Conservation (phyloP, 345 rosid species). For the Toxicodendron radicans region DNA sequence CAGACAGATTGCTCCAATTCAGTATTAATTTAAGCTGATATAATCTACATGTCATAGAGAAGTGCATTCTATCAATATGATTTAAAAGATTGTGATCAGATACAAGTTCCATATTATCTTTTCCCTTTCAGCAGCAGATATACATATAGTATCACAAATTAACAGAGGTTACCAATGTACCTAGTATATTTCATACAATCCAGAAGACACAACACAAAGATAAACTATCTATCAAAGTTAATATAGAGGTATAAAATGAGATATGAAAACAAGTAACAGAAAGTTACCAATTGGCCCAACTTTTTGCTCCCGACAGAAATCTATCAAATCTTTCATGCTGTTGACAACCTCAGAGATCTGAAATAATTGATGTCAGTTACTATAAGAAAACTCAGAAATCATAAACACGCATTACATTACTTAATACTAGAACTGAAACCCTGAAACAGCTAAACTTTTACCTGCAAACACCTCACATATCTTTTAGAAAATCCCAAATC, state of each 20-base stretch:
- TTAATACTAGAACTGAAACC: slow-evolving; percentile 5
- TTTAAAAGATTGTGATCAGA: not conserved
- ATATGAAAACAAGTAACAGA: not conserved
- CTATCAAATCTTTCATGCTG: slow-evolving; percentile 96
- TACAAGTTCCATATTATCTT: not conserved
- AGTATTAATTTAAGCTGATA: not conserved
- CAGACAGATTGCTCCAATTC: not conserved
- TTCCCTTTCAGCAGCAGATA: not conserved
- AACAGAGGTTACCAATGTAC: not conserved
- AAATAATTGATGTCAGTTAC: slow-evolving; percentile 19
- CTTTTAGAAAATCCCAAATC: slow-evolving; percentile 95
- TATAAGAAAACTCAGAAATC: not conserved
- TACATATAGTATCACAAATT: not conserved
- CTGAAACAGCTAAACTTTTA: slow-evolving; percentile 27
- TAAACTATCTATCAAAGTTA: not conserved
- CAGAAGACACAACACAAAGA: not conserved
- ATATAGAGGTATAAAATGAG: not conserved
- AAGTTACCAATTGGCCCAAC: slow-evolving; percentile 80
- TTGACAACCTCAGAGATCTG: slow-evolving; percentile 95
- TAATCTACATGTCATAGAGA: not conserved
- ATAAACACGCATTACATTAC: not conserved
- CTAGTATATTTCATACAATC: not conserved
- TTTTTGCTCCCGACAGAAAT: slow-evolving; percentile 72
- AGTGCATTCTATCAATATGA: not conserved
- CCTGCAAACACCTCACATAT: slow-evolving; percentile 97